Evolutionary conservation across 768 basidiomycete genomes (phyloP).

Genomic region (Flagelloscypha sp.): DNA sequence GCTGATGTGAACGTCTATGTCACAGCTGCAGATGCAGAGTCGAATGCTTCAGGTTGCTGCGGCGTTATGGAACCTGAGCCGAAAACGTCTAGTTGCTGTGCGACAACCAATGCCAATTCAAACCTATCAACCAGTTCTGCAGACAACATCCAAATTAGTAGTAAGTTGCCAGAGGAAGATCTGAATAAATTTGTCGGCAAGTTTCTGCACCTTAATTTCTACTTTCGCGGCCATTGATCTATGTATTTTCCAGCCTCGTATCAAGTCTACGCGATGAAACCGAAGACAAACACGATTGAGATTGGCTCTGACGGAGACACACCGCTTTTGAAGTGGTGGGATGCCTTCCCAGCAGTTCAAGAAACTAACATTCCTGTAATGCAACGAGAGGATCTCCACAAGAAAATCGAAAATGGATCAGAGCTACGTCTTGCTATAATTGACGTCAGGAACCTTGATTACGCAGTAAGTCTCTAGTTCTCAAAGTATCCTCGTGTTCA

Average conservation of each 20-base stretch:
- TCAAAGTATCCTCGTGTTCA: background rate
- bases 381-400: conserved; percentile 25
- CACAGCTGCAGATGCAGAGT: conserved; percentile 4
- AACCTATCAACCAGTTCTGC: conserved; percentile 2
- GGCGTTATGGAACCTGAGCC: too few species aligned
- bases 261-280: conserved; percentile 38
- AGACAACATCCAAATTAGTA: conserved; percentile 4
- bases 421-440: conserved; percentile 38
- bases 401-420: conserved; percentile 6
- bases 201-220: conserved; percentile 9
- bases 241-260: conserved; percentile 29
- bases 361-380: conserved; percentile 24
- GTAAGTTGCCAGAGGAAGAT: too few species aligned
- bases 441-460: conserved; percentile 43
- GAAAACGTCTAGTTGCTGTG: conserved; percentile 14
- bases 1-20: conserved; percentile 35
- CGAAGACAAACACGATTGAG: conserved; percentile 6
- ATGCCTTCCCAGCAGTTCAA: conserved; percentile 39
- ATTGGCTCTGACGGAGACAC: conserved; percentile 3
- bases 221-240: background rate
- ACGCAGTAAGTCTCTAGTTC: conserved; percentile 26
- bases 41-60: too few species aligned
- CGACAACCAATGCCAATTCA: conserved; percentile 5
- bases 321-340: conserved; percentile 41
- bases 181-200: conserved; percentile 38